Base-by-base conservation (phyloP, 129 eudicot species). In the Escallonia herrerae region DNA sequence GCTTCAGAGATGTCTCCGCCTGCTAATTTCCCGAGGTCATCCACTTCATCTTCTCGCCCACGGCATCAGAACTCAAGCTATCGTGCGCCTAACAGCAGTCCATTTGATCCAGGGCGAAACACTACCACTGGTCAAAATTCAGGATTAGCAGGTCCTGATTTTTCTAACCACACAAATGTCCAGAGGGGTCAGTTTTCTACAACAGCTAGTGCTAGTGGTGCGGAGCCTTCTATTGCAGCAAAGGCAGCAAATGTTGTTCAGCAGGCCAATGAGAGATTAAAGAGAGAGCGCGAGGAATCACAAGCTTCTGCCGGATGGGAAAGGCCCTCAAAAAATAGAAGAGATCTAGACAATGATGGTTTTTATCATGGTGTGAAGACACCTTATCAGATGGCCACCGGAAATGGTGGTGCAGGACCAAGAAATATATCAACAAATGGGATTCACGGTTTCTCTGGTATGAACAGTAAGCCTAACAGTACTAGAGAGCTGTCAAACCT, bases 1-100 rank as follows among this genome's bases (percentile, higher is more conserved):
- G 98, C 98, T 56, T 33, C 72, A 33, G 91, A 93, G 83, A 86
- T 84, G 76, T 65, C 89, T 33, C 89, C 98, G 43, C 98, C 98
- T 61, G 68, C 56, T 67, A 81, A 76, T 61, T 41, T 66, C 49
- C 72, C 89, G 4, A 79, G 74, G 70, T 39, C 86, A 10, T 52
- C 82, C 3, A 57, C 66, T 51, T 51, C 74, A n/a, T 43, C 77
- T 33, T 72, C 84, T 56, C 72, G 67, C 46, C 82, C 72, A 43
- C 64, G 57, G 9, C 65, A 58, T 59, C 91, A 76, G 43, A 62
- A 44, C 58, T 68, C 84, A 46, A 76, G 62, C 14, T 66, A 59
- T 57, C 75, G 59, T 68, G 68, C 63, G 15, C 58, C 72, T 55
- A 52, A 42, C 64, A 64, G 67, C 53, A 66, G 57, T 48, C 41